A percentile compares a stretch with the other conserved stretches of the same genome.
phyloP scores from a whole-genome alignment of 2,329 filamentous ascomycete genomes.

The Ophiostoma triangulosporum region DNA sequence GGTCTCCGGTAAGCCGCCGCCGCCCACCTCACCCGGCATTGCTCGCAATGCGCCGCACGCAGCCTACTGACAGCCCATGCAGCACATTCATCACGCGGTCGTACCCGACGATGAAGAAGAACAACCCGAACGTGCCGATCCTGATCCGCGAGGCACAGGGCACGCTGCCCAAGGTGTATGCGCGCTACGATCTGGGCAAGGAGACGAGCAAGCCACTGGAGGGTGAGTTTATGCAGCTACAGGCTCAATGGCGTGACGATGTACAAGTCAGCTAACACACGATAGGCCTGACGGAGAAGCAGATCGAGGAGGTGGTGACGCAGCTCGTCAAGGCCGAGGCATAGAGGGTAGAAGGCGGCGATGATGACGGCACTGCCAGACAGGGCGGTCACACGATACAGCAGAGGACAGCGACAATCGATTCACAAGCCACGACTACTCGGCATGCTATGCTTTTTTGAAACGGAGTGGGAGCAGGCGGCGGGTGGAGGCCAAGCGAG shows the following conservation, averaged over 20 bases:
- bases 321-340: slow-evolving; percentile 35
- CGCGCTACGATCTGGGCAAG: slow-evolving; percentile 62
- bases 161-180: slow-evolving; percentile 74
- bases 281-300: slow-evolving; percentile 39
- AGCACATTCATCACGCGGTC: slow-evolving; percentile 83
- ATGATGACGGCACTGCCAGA: not conserved
- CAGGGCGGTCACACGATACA: not conserved
- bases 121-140: slow-evolving; percentile 89
- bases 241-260: not conserved
- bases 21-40: not conserved
- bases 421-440: not conserved
- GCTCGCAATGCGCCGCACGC: not conserved
- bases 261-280: not conserved
- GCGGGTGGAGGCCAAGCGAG: not conserved
- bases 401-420: not conserved
- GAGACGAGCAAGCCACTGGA: slow-evolving; percentile 46
- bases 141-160: slow-evolving; percentile 84
- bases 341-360: slow-evolving; percentile 6
- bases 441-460: not conserved
- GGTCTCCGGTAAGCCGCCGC: slow-evolving; percentile 58
- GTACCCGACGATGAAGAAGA: slow-evolving; percentile 98
- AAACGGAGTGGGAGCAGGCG: not conserved
- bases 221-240: slow-evolving; percentile 19
- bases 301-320: slow-evolving; percentile 46
- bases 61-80: slow-evolving; percentile 4